Conservation (phyloP, 1,284 basidiomycete species). For the Cutaneotrichosporon sp. region DNA sequence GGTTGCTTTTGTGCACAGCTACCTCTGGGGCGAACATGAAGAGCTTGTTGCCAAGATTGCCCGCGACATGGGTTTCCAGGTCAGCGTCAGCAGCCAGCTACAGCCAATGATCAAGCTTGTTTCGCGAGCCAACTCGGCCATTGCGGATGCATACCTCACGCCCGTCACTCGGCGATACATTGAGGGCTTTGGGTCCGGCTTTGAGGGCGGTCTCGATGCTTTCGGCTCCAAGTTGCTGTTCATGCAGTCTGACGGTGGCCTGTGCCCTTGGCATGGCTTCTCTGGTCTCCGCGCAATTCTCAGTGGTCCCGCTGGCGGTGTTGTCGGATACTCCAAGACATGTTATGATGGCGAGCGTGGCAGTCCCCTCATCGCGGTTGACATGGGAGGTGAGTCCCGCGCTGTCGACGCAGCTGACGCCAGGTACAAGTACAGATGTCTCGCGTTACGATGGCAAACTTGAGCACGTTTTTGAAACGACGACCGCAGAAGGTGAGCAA, state of each 20-base stretch:
- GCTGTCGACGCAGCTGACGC: neutral
- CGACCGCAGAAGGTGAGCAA: constrained; percentile 62
- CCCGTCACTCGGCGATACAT: constrained; percentile 50
- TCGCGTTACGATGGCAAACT: constrained; percentile 41
- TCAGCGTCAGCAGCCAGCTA: constrained; percentile 31
- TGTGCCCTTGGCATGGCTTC: constrained; percentile 33
- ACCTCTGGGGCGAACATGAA: constrained; percentile 37
- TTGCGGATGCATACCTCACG: constrained; percentile 54
- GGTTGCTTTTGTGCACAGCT: constrained; percentile 36
- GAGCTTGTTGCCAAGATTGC: constrained; percentile 31
- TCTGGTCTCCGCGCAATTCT: constrained; percentile 36
- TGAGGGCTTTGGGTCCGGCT: constrained; percentile 47
- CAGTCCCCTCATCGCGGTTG: constrained; percentile 49
- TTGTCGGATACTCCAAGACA: constrained; percentile 50
- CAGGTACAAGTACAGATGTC: constrained; percentile 61
- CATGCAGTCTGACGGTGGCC: constrained; percentile 51
- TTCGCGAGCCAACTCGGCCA: constrained; percentile 51
- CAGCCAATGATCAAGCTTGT: constrained; percentile 49
- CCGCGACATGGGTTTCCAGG: constrained; percentile 34
- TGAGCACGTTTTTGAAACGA: constrained; percentile 55
- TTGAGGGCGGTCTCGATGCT: constrained; percentile 42
- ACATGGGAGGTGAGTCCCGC: constrained; percentile 52
- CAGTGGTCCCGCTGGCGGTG: constrained; percentile 53
- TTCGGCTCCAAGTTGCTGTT: constrained; percentile 45
- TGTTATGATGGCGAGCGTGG: constrained; percentile 33